A percentile compares a stretch with the other conserved stretches of the same genome.
Conservation (phyloP, 495 filamentous ascomycete genomes). For the Tuber indicum region DNA sequence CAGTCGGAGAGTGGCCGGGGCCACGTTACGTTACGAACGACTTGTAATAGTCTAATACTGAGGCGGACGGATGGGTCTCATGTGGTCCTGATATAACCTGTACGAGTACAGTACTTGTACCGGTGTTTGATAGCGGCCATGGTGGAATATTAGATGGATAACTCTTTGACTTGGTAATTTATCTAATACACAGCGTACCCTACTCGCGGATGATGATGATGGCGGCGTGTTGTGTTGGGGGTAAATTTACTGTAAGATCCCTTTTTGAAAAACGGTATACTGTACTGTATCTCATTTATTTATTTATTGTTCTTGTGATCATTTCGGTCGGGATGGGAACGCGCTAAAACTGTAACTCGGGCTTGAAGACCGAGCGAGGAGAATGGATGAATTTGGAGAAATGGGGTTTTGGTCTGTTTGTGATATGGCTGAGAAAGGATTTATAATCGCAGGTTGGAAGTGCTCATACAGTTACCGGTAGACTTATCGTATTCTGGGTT, state of each 20-base stretch:
- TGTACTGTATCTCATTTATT: background rate
- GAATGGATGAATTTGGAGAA: background rate
- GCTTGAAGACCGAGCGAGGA: background rate
- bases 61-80: background rate
- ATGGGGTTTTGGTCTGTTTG: background rate
- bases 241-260: background rate
- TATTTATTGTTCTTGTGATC: background rate
- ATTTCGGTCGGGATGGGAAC: background rate
- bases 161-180: background rate
- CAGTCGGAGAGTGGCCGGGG: background rate
- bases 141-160: background rate
- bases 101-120: too few species aligned
- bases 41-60: background rate
- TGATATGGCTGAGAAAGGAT: background rate
- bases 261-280: background rate
- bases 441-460: background rate
- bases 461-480: too few species aligned
- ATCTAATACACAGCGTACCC: background rate
- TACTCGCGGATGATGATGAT: background rate
- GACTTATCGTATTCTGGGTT: background rate
- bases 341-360: background rate
- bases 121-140: background rate
- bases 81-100: background rate
- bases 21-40: too few species aligned
- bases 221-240: background rate